A percentile compares a stretch with the other conserved stretches of the same genome.
phyloP scores from a whole-genome alignment of 768 basidiomycete genomes.

The Xerocomus brunneocitrinus region DNA sequence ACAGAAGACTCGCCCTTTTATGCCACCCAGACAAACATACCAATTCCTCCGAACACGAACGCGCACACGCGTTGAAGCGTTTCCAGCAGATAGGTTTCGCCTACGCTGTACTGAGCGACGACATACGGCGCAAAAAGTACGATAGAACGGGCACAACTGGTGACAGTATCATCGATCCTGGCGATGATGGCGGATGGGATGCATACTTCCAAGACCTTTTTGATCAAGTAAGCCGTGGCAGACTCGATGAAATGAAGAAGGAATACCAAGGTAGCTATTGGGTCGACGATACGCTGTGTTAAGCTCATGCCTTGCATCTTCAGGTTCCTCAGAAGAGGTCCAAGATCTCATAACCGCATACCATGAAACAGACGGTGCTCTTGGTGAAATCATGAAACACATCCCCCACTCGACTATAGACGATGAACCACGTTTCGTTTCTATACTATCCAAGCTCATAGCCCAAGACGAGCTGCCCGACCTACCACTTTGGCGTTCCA shows the following conservation, averaged over 20 bases:
- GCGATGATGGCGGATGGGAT: constrained; percentile 84
- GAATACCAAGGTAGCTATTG: constrained; percentile 72
- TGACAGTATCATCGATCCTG: constrained; percentile 66
- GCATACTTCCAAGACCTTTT: constrained; percentile 91
- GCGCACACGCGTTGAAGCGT: constrained; percentile 64
- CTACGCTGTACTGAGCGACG: constrained; percentile 83
- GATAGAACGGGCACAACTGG: constrained; percentile 84
- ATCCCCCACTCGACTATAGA: constrained; percentile 82
- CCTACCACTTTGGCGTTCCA: constrained; percentile 61
- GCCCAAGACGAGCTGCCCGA: constrained; percentile 50
- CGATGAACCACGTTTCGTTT: constrained; percentile 84
- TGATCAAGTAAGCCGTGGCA: constrained; percentile 78
- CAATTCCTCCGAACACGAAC: constrained; percentile 51
- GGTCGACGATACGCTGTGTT: neutral
- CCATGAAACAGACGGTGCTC: constrained; percentile 60
- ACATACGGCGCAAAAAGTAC: constrained; percentile 68
- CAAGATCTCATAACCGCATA: constrained; percentile 78
- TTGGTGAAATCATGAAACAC: constrained; percentile 76
- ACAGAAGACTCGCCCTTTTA: constrained; percentile 75
- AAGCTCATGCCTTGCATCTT: neutral
- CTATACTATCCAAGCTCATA: constrained; percentile 64
- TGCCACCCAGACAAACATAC: constrained; percentile 92
- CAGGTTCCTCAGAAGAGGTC: constrained; percentile 84
- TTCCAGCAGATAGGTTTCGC: constrained; percentile 95
- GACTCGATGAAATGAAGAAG: constrained; percentile 89